These are phyloP conservation scores for Kodamaea derodonti DNA, from an alignment of 1,139 yeast genomes.

Conservation along the genomic window DNA sequence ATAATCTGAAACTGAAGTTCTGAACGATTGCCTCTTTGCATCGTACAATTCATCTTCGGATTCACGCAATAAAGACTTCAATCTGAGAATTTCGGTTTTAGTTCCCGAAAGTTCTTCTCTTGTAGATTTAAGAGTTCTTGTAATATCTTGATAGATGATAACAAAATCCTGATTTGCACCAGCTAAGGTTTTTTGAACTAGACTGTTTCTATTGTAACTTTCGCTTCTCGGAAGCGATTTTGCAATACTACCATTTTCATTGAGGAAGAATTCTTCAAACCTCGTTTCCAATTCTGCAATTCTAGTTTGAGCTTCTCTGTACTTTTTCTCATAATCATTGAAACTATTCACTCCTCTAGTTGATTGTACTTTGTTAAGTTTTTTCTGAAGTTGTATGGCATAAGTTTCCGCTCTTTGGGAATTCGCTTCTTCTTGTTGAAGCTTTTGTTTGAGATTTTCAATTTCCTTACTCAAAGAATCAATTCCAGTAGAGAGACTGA, in stretches of 20 bases:
- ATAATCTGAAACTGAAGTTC: conserved; percentile 35
- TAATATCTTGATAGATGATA: conserved; percentile 53
- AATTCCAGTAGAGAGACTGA: conserved; percentile 17
- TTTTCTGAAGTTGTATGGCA: conserved; percentile 46
- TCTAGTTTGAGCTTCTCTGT: conserved; percentile 33
- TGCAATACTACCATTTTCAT: conserved; percentile 8
- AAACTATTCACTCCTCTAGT: conserved; percentile 35
- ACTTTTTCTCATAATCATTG: conserved; percentile 37
- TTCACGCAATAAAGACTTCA: conserved; percentile 47
- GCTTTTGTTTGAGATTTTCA: conserved; percentile 30
- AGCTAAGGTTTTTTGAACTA: conserved; percentile 24
- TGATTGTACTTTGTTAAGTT: conserved; percentile 40
- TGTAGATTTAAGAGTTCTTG: conserved; percentile 45
- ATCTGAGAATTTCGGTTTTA: conserved; percentile 48
- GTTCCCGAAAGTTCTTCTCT: conserved; percentile 49
- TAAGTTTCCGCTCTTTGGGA: conserved; percentile 44
- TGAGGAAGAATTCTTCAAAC: conserved; percentile 22
- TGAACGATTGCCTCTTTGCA: conserved; percentile 32
- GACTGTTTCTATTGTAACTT: conserved; percentile 35
- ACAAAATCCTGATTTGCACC: conserved; percentile 44
- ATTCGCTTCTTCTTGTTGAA: conserved; percentile 42
- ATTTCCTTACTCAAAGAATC: conserved; percentile 30
- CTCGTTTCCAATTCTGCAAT: conserved; percentile 33
- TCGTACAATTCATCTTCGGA: conserved; percentile 46
- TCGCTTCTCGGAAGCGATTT: conserved; percentile 28